These are phyloP conservation scores for Amylocystis lapponica DNA, from an alignment of 768 basidiomycete species.

Conservation along the genomic window DNA sequence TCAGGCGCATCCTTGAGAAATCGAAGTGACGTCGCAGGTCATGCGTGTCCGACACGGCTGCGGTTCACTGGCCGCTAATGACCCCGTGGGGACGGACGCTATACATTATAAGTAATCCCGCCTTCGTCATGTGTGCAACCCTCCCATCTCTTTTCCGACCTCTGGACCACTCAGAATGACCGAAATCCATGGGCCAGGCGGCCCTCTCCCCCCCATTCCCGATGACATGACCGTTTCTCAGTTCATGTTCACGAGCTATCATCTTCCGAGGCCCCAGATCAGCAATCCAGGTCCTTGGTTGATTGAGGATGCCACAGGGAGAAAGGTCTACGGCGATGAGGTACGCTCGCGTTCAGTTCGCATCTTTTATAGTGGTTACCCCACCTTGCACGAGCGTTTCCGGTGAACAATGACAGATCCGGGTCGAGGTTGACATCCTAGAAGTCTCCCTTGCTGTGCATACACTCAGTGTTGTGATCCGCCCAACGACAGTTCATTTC, in stretches of 20 bases:
- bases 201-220: constrained; percentile 34
- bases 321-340: constrained; percentile 34
- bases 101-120: too few species aligned
- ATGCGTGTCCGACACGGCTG: too few species aligned
- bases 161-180: constrained; percentile 14
- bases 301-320: constrained; percentile 46
- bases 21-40: too few species aligned
- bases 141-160: too few species aligned
- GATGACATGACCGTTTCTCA: constrained; percentile 50
- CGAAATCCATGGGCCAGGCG: constrained; percentile 16
- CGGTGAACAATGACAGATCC: neutral
- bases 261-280: constrained; percentile 36
- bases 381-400: neutral
- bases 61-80: too few species aligned
- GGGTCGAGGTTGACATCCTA: neutral
- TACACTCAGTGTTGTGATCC: neutral
- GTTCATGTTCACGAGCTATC: constrained; percentile 43
- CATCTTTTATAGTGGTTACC: too few species aligned
- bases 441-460: neutral
- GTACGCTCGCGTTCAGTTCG: constrained; percentile 28
- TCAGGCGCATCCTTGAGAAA: too few species aligned
- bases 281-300: constrained; percentile 36
- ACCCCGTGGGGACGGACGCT: too few species aligned
- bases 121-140: too few species aligned
- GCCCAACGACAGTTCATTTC: neutral